These are phyloP conservation scores for Ophiostoma novo-ulmi DNA, from an alignment of 2,329 filamentous ascomycete genomes.

Conservation along the genomic window DNA sequence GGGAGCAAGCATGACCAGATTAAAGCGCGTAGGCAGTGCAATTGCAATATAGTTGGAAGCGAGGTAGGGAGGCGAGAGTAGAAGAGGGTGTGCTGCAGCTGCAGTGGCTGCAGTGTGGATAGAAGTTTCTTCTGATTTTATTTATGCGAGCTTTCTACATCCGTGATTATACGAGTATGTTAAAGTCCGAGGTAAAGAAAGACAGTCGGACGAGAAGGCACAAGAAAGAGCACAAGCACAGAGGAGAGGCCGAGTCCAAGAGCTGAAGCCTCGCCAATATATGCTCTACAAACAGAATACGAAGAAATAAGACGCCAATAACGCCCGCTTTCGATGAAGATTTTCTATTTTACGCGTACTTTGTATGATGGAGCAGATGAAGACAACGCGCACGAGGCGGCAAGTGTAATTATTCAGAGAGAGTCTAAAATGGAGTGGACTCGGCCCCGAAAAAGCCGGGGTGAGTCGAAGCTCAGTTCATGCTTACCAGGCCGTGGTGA, in stretches of 20 bases:
- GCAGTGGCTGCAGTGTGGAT: not conserved
- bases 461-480: not conserved
- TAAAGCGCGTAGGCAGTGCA: constrained; percentile 4
- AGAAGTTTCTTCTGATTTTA: not conserved
- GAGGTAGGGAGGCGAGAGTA: not conserved
- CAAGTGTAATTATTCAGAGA: not conserved
- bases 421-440: not conserved
- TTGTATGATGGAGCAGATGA: not conserved
- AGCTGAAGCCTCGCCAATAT: no score
- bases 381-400: constrained; percentile 1
- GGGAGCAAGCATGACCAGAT: not conserved
- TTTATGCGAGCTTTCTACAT: no score
- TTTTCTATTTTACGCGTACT: not conserved
- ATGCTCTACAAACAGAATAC: not conserved
- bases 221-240: no score
- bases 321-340: not conserved
- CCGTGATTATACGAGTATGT: no score
- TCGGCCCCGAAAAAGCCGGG: not conserved
- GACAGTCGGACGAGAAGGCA: no score
- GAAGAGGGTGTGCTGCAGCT: not conserved
- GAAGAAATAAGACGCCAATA: not conserved
- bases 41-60: not conserved
- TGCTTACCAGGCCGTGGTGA: not conserved
- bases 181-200: no score
- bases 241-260: no score